phyloP scores from a whole-genome alignment of 305 asterid genomes.

The Ajuga reptans region DNA sequence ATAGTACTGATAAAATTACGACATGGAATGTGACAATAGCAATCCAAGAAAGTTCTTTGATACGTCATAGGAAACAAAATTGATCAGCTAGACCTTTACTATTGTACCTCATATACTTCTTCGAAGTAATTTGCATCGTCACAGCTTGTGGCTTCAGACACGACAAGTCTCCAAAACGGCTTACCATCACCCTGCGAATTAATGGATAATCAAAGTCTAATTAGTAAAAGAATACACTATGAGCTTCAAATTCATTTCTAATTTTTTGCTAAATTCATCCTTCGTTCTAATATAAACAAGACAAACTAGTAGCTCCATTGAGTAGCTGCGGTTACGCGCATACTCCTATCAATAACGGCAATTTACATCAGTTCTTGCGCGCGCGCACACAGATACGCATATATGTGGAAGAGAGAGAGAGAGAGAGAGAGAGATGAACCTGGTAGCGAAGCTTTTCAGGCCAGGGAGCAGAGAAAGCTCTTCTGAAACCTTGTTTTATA shows the following conservation, averaged over 20 bases:
- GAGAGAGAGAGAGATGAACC: conserved; percentile 28
- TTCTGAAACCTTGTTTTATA: conserved; percentile 78
- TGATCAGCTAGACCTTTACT: neutral
- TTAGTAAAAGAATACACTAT: neutral
- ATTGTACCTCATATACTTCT: conserved; percentile 73
- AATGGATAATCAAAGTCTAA: conserved; percentile 5
- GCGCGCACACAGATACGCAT: neutral
- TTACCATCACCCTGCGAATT: conserved; percentile 71
- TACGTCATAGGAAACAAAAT: neutral
- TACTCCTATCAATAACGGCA: neutral
- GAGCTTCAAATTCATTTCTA: neutral
- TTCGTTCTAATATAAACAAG: neutral
- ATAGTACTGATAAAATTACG: conserved; percentile 49
- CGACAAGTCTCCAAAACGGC: conserved; percentile 88
- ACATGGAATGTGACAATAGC: conserved; percentile 5
- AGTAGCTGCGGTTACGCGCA: neutral
- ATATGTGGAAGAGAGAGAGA: no score
- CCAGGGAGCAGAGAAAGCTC: conserved; percentile 88
- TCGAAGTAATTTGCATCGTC: conserved; percentile 54
- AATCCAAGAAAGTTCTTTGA: neutral
- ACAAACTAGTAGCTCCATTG: neutral
- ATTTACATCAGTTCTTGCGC: no score
- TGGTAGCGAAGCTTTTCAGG: conserved; percentile 81
- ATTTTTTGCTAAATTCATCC: neutral
- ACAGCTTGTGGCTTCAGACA: conserved; percentile 84